Conservation (phyloP, 129 eudicot genomes). For the Oenanthe sinensis region DNA sequence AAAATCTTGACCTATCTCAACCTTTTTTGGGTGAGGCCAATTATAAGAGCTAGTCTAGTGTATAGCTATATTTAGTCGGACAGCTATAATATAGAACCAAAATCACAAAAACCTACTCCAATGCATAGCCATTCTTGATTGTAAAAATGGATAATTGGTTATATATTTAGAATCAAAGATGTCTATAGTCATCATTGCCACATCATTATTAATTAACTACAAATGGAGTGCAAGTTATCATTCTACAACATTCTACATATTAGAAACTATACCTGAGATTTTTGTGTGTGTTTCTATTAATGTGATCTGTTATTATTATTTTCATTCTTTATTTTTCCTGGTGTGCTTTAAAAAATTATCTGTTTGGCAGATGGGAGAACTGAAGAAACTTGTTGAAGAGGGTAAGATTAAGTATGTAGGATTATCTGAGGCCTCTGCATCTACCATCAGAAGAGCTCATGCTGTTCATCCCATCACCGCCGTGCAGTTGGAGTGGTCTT, state of each 20-base stretch:
- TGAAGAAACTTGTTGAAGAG: slow-evolving; percentile 45
- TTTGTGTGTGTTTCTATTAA: neutral
- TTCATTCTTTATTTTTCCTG: neutral
- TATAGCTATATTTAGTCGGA: too few relatives aligned
- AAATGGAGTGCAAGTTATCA: too few relatives aligned
- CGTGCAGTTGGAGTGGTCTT: slow-evolving; percentile 35
- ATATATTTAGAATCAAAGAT: too few relatives aligned
- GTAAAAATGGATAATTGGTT: too few relatives aligned
- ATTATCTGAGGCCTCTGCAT: slow-evolving; percentile 44
- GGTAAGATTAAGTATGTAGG: slow-evolving; percentile 40
- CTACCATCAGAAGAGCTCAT: slow-evolving; percentile 55
- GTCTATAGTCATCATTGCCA: too few relatives aligned
- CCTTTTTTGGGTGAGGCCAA: neutral
- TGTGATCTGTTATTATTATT: neutral
- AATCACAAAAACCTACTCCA: too few relatives aligned
- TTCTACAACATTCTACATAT: neutral
- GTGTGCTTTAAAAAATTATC: neutral
- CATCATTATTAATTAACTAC: too few relatives aligned
- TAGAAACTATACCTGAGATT: neutral
- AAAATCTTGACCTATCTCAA: neutral
- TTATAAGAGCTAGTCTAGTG: neutral
- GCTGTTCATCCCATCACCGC: slow-evolving; percentile 75
- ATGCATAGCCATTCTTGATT: too few relatives aligned
- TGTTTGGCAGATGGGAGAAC: slow-evolving; percentile 40
- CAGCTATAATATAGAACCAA: too few relatives aligned